A percentile compares a stretch with the other conserved stretches of the same genome.
These are phyloP conservation scores for Aspergillus sojae DNA, from an alignment of 2,329 filamentous ascomycete species.

Conservation along the genomic window DNA sequence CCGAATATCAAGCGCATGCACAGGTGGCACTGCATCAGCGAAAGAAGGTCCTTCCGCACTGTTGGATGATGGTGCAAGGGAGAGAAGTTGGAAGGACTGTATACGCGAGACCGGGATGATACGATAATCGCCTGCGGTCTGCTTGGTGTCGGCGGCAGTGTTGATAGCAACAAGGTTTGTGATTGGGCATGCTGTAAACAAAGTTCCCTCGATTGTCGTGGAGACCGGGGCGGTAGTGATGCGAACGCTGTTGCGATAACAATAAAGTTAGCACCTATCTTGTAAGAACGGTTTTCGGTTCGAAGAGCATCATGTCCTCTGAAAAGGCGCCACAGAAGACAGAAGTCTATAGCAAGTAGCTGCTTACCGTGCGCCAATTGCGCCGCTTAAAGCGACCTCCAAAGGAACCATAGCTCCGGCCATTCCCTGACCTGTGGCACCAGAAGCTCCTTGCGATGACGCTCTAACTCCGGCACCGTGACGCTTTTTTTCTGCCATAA, in stretches of 20 bases:
- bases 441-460: slow-evolving; percentile 38
- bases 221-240: slow-evolving; percentile 57
- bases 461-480: slow-evolving; percentile 57
- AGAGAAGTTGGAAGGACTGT: slow-evolving; percentile 58
- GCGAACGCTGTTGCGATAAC: slow-evolving; percentile 52
- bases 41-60: slow-evolving; percentile 43
- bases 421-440: slow-evolving; percentile 39
- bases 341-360: not conserved
- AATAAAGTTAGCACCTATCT: slow-evolving; percentile 9
- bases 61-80: slow-evolving; percentile 37
- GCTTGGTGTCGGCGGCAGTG: slow-evolving; percentile 43
- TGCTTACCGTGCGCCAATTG: slow-evolving; percentile 63
- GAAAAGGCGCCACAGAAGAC: not conserved
- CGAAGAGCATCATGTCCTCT: not conserved
- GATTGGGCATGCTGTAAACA: slow-evolving; percentile 64
- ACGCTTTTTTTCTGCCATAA: slow-evolving; percentile 63
- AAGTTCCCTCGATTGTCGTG: slow-evolving; percentile 60
- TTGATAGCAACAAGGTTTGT: slow-evolving; percentile 65
- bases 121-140: slow-evolving; percentile 57
- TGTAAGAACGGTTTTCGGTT: not conserved
- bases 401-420: slow-evolving; percentile 51
- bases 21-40: slow-evolving; percentile 49
- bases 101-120: slow-evolving; percentile 64
- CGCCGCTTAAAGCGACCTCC: slow-evolving; percentile 59
- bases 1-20: slow-evolving; percentile 55